These are phyloP conservation scores for Rhizoctonia solani DNA, from an alignment of 1,284 basidiomycete genomes.

Conservation along the genomic window DNA sequence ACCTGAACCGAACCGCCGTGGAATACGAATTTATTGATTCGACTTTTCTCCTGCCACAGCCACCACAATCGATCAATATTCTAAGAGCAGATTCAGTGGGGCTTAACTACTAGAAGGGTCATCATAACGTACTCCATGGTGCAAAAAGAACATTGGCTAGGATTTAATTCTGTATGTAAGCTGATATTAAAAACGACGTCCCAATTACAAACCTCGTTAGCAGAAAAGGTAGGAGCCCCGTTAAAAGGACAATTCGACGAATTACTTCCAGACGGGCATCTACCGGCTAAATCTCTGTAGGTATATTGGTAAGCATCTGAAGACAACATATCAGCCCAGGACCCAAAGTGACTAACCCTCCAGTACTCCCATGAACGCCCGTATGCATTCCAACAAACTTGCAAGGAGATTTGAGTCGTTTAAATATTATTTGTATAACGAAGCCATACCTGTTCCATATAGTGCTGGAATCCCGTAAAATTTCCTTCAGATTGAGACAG, in stretches of 20 bases:
- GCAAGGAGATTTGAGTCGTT: not conserved
- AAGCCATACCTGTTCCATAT: not conserved
- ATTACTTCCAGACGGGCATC: not conserved
- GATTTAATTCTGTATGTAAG: not conserved
- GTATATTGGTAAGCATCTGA: not conserved
- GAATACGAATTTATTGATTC: not conserved
- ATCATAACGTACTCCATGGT: not conserved
- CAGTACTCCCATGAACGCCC: not conserved
- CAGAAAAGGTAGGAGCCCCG: not conserved
- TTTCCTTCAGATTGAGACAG: not conserved
- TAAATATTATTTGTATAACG: not conserved
- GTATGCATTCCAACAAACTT: slow-evolving; percentile 2
- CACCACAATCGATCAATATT: slow-evolving; percentile 15
- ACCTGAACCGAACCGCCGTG: slow-evolving; percentile 2
- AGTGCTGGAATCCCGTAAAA: not conserved
- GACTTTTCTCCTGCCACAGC: slow-evolving; percentile 7
- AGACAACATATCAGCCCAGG: not conserved
- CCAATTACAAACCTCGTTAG: not conserved
- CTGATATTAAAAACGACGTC: not conserved
- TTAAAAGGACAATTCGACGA: slow-evolving; percentile 5
- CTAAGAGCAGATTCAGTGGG: not conserved
- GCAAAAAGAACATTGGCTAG: slow-evolving; percentile 7
- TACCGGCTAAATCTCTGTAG: not conserved
- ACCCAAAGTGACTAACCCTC: not conserved
- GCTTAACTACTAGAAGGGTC: not conserved